A percentile compares a stretch with the other conserved stretches of the same genome.
phyloP scores from a whole-genome alignment of 345 rosid genomes.

The Capsella bursapastoris region DNA sequence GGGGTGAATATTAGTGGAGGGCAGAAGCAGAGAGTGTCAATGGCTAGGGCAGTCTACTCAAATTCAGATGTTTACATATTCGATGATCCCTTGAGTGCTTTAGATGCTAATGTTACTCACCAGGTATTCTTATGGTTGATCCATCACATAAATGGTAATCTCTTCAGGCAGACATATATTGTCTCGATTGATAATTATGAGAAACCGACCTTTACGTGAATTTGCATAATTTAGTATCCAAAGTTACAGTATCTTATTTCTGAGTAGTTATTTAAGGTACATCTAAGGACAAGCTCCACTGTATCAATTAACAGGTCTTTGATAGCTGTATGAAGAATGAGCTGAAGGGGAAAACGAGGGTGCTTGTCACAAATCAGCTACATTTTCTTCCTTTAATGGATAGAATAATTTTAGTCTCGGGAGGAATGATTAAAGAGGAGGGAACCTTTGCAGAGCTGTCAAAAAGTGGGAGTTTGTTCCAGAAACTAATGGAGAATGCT shows the following conservation, averaged over 20 bases:
- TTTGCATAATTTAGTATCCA: background rate
- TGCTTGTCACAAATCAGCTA: conserved; percentile 94
- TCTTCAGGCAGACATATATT: background rate
- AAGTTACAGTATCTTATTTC: background rate
- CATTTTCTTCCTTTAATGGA: conserved; percentile 97
- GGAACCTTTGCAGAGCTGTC: conserved; percentile 92
- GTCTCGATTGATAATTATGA: no score
- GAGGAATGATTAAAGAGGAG: conserved; percentile 82
- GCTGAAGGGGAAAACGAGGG: conserved; percentile 75
- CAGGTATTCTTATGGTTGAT: conserved; percentile 55
- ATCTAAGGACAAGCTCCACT: conserved; percentile 27
- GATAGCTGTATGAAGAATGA: conserved; percentile 84
- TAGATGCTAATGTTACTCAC: conserved; percentile 91
- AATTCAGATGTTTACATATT: conserved; percentile 88
- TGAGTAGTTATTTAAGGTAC: background rate
- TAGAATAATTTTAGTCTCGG: conserved; percentile 67
- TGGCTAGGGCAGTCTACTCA: conserved; percentile 98
- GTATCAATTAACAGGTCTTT: conserved; percentile 67
- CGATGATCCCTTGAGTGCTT: conserved; percentile 98
- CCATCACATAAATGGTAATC: background rate
- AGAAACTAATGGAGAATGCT: conserved; percentile 93
- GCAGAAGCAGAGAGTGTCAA: conserved; percentile 97
- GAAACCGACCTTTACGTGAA: no score
- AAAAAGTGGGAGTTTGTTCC: conserved; percentile 66
- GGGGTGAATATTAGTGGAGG: conserved; percentile 99